A percentile compares a stretch with the other conserved stretches of the same genome.
phyloP scores from a whole-genome alignment of 1,139 yeast species.

The Geotrichum europaeum region DNA sequence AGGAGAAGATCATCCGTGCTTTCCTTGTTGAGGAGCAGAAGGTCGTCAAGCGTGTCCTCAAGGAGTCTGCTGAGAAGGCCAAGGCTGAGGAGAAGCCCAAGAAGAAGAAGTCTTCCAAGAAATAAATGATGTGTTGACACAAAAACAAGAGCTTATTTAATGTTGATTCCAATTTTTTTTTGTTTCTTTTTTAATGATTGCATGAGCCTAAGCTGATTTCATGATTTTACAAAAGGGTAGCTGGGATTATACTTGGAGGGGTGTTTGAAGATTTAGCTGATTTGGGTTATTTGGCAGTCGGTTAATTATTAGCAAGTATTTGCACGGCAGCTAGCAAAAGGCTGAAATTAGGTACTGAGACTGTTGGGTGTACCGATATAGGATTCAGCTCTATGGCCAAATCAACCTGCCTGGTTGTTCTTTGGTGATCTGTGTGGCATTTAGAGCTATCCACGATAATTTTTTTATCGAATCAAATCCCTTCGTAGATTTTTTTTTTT shows the following conservation, averaged over 20 bases:
- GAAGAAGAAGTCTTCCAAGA: slow-evolving; percentile 31
- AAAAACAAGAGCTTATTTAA: background rate
- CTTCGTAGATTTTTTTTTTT: no score
- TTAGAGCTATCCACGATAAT: no score
- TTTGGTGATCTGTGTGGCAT: no score
- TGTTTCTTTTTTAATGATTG: background rate
- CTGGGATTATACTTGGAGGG: background rate
- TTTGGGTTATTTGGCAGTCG: no score
- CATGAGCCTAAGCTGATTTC: background rate
- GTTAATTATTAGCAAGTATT: no score
- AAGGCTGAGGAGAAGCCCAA: slow-evolving; percentile 45
- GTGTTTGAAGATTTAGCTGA: no score
- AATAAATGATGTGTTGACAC: slow-evolving; percentile 18
- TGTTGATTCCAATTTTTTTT: background rate
- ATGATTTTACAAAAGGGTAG: background rate
- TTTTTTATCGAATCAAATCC: no score
- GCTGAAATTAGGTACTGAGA: no score
- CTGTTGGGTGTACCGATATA: no score
- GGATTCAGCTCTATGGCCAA: no score
- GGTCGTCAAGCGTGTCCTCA: slow-evolving; percentile 97
- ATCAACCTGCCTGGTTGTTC: no score
- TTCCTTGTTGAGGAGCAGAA: slow-evolving; percentile 99
- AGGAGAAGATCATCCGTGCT: slow-evolving; percentile 98
- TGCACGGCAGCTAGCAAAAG: no score
- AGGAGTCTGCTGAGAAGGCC: slow-evolving; percentile 88